A percentile compares a stretch with the other conserved stretches of the same genome.
These are phyloP conservation scores for Torulaspora maleeae DNA, from an alignment of 805 yeast species.

Conservation along the genomic window DNA sequence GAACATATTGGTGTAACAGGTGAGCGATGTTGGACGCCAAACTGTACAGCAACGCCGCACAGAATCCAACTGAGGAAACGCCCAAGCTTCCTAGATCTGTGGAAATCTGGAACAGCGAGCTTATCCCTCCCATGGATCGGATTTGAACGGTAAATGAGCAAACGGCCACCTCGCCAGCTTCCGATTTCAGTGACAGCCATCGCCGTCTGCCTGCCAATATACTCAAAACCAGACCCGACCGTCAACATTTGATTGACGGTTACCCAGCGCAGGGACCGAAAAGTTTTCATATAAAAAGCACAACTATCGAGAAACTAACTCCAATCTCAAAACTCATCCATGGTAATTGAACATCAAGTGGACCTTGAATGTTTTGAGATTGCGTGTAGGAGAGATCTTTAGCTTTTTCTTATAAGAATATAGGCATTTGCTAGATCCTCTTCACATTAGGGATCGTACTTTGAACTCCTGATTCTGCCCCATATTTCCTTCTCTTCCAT, in stretches of 20 bases:
- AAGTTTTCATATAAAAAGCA: neutral
- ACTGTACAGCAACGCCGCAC: slow-evolving; percentile 7
- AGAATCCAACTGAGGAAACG: slow-evolving; percentile 10
- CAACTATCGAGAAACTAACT: too few species aligned
- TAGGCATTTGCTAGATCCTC: neutral
- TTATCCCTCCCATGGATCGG: slow-evolving; percentile 6
- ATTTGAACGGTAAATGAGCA: neutral
- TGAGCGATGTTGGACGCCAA: neutral
- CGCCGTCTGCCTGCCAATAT: neutral
- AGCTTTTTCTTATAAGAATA: slow-evolving; percentile 1
- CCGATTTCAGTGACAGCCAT: neutral
- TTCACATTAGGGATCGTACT: neutral
- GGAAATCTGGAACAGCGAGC: slow-evolving; percentile 5
- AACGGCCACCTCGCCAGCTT: neutral
- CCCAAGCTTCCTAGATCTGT: slow-evolving; percentile 11
- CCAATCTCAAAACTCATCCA: too few species aligned
- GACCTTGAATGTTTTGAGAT: neutral
- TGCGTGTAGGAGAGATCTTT: neutral
- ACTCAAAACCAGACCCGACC: neutral
- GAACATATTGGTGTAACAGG: neutral
- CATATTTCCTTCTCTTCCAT: slow-evolving; percentile 44
- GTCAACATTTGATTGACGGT: neutral
- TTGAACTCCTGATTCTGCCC: slow-evolving; percentile 62
- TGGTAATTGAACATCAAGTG: neutral
- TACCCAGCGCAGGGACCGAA: neutral